Evolutionary conservation across 495 filamentous ascomycete genomes (phyloP), one percentile per base, ranked within the genome.

Genomic region (Trichoderma asperelloides): DNA sequence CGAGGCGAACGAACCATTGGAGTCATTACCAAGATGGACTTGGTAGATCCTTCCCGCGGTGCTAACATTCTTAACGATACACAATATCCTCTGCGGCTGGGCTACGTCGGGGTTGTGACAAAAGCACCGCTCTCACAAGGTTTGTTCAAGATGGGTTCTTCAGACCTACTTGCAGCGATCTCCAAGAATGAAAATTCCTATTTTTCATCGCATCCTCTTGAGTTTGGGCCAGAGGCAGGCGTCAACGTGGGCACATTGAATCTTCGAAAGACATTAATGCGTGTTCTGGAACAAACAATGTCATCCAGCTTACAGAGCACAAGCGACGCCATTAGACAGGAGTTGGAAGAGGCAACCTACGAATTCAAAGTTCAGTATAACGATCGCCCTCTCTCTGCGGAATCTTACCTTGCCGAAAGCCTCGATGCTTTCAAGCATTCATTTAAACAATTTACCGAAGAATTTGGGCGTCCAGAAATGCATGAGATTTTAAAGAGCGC

Each of bases 341-440:
- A 99, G 75, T 86, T 99, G 0, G 93, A 97, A 74, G 96, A 99
- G 76, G 92, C 95, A 6, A 93, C 92, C 0, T 99, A 99, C 72
- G 95, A 99, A 72, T 98, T 97, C 84, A 99, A 98, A 74, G 96
- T 99, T 23, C 96, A 99, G 76, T 99, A 99, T 78, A 99, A 98
- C 73, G 96, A 99, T 73, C 86, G 95, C 28, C 91, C 93, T 23
- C 80, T 99, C 60, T 95, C 91, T 68, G 96, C 95, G 0, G 96
- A 98, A 75, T 94, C 94, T 15, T 97, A 99, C 71, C 83, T 99
- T 16, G 96, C 95, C 3, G 95, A 96, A 70, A 94, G 89, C 71
- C 82, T 99, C 1, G 95, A 99, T 74, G 87, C 88, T 16, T 98
- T 99, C 83, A 99, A 99, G 81, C 95, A 98, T 78, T 91, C 91